Evolutionary conservation across 495 filamentous ascomycete species (phyloP), one percentile per base, ranked within the genome.

Genomic region (Hyaloscypha variabilis): DNA sequence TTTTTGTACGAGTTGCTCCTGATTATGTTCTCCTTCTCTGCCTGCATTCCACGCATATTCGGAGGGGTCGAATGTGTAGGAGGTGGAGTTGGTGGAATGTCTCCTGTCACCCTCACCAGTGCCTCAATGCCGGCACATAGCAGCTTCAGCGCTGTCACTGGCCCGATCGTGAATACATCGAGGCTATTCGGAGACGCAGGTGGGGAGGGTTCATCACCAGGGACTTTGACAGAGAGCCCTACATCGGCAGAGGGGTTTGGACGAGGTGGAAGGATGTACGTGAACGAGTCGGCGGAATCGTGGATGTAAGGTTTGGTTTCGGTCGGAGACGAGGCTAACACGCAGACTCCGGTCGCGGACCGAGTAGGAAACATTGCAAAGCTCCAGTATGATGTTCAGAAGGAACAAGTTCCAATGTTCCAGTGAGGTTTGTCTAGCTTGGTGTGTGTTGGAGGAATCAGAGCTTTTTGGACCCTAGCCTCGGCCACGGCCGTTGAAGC

Each of bases 81-180:
- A 19, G 90, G 90, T 26, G 89, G 90, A 3, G 91, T 94, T 30
- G 90, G 87, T 14, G 90, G 88, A 29, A 91, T 77, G 71, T 94
- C 88, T 55, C 90, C 90, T 46, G 88, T 91, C 52, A 88, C 74
- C 42, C 81, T 81, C 19, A 91, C 89, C 55, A 99, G 81, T 17
- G 84, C 81, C 67, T 96, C 90, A 63, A 97, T 78, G 29, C 88
- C 86, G 26, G 83, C 77, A 53, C 87, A 86, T 5, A 99, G 83
- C 59, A 97, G 78, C 66, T 90, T 90, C 67, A 99, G 79, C n/a
- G 94, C 94, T 0, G 85, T 85, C 29, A 87, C 81, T 1, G 93
- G 87, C 0, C 85, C 76, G 42, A 99, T 81, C 25, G 85, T 84
- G 76, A 91, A 91, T 60, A 97, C 85, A 71, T 92, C 89, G 49